Evolutionary conservation across 2,329 filamentous ascomycete genomes (phyloP).

Genomic region (Aspergillus flavus): DNA sequence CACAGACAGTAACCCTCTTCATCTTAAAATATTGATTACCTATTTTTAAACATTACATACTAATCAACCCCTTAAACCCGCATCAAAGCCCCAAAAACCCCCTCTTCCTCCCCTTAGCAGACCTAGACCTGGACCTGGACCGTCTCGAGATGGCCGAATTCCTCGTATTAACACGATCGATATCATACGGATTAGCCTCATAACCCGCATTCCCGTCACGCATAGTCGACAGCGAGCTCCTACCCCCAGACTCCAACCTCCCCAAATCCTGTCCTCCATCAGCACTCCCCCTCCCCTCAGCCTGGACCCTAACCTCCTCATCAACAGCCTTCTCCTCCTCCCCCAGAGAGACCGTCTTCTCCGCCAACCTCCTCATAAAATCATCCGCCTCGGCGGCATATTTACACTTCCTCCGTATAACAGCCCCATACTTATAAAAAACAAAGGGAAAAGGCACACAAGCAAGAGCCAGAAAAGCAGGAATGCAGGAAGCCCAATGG

Average conservation of each 20-base stretch:
- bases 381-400: constrained; percentile 36
- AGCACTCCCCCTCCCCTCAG: neutral
- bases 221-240: constrained; percentile 15
- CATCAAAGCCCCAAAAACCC: constrained; percentile 3
- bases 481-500: constrained; percentile 45
- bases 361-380: constrained; percentile 30
- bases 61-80: neutral
- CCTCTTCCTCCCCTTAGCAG: constrained; percentile 3
- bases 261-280: neutral
- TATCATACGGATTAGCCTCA: constrained; percentile 34
- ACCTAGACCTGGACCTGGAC: constrained; percentile 21
- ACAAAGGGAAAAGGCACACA: constrained; percentile 42
- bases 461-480: constrained; percentile 41
- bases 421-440: constrained; percentile 41
- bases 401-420: constrained; percentile 39
- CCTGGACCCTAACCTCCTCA: neutral
- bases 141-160: constrained; percentile 30
- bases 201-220: constrained; percentile 18
- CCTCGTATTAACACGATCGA: constrained; percentile 35
- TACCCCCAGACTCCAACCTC: constrained; percentile 3
- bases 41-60: neutral
- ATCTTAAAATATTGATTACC: neutral
- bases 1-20: neutral
- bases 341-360: constrained; percentile 10
- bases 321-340: neutral